These are phyloP conservation scores for Priceomyces castillae DNA, from an alignment of 805 yeast genomes.

Conservation along the genomic window DNA sequence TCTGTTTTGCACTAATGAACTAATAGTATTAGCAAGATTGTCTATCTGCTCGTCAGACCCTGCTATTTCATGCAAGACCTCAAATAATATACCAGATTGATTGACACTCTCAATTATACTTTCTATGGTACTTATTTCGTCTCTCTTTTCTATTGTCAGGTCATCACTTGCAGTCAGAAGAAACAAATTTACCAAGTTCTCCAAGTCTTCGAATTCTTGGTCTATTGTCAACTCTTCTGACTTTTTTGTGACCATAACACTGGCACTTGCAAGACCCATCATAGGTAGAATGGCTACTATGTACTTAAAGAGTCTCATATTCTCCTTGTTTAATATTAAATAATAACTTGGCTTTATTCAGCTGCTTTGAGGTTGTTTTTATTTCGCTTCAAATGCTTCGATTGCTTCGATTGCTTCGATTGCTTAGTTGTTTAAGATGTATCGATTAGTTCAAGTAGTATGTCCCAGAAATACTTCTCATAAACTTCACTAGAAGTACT, in stretches of 20 bases:
- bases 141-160: slow-evolving; percentile 1
- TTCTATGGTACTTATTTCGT: slow-evolving; percentile 4
- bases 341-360: background rate
- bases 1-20: slow-evolving; percentile 12
- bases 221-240: background rate
- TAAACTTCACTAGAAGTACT: too few relatives aligned
- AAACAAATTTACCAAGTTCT: background rate
- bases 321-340: too few relatives aligned
- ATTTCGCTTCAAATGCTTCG: too few relatives aligned
- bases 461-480: background rate
- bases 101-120: slow-evolving; percentile 18
- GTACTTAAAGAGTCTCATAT: slow-evolving; percentile 1
- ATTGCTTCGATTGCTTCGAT: background rate
- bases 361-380: background rate
- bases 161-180: background rate
- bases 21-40: slow-evolving; percentile 22
- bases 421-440: too few relatives aligned
- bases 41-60: slow-evolving; percentile 27
- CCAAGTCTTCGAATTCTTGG: background rate
- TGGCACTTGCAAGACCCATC: background rate
- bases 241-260: background rate
- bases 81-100: slow-evolving; percentile 24
- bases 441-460: too few relatives aligned
- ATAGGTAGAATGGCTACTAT: background rate
- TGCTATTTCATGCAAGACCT: slow-evolving; percentile 30